A percentile compares a stretch with the other conserved stretches of the same genome.
Conservation (phyloP, 805 yeast genomes). For the Zygoascus ofunaensis region DNA sequence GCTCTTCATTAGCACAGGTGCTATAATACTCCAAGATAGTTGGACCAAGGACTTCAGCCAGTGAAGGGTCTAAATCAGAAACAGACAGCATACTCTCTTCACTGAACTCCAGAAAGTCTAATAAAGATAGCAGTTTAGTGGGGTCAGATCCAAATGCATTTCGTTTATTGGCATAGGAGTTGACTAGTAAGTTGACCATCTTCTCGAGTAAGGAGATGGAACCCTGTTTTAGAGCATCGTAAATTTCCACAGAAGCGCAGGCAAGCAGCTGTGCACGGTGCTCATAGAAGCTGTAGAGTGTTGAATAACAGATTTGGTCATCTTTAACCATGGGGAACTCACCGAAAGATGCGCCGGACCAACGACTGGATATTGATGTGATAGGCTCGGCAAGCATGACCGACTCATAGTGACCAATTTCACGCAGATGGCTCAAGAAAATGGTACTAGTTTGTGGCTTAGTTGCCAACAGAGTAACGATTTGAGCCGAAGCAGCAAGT, state of each 20-base stretch:
- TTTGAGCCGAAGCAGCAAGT: constrained; percentile 39
- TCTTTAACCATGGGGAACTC: constrained; percentile 33
- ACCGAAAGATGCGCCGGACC: constrained; percentile 43
- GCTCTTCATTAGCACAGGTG: not conserved
- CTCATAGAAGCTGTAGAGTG: constrained; percentile 52
- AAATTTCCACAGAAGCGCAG: constrained; percentile 65
- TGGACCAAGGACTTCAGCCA: not conserved
- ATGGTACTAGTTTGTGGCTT: constrained; percentile 45
- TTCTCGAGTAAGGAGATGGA: constrained; percentile 43
- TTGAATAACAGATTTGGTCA: constrained; percentile 13
- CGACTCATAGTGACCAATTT: constrained; percentile 41
- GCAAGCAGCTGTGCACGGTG: constrained; percentile 56
- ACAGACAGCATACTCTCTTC: not conserved
- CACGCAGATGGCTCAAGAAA: constrained; percentile 45
- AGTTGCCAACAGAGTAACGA: constrained; percentile 52
- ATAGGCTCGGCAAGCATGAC: constrained; percentile 46
- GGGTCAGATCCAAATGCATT: constrained; percentile 25
- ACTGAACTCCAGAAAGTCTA: constrained; percentile 60
- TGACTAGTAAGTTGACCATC: constrained; percentile 47
- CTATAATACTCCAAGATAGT: not conserved
- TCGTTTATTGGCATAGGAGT: constrained; percentile 25
- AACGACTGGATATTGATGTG: constrained; percentile 44
- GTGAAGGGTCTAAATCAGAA: not conserved
- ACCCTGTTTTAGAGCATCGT: constrained; percentile 39
- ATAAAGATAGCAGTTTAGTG: constrained; percentile 56